These are phyloP conservation scores for Kwoniella shivajii DNA, from an alignment of 1,284 basidiomycete species.

Conservation along the genomic window DNA sequence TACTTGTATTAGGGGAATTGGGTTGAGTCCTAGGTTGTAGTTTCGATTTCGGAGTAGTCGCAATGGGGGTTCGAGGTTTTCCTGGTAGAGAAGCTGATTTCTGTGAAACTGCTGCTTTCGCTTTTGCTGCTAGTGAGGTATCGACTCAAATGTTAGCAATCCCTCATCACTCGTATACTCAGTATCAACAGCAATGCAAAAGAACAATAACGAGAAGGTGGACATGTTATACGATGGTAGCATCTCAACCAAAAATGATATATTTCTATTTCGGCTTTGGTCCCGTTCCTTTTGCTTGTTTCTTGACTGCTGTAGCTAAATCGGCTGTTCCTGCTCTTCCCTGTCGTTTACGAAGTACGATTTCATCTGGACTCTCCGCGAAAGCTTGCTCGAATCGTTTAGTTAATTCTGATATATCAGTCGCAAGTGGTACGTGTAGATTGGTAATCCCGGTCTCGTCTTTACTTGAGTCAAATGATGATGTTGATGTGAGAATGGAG, in stretches of 20 bases:
- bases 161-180: neutral
- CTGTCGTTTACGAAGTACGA: constrained; percentile 56
- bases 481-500: constrained; percentile 41
- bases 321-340: constrained; percentile 53
- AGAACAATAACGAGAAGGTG: neutral
- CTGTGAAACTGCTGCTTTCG: constrained; percentile 21
- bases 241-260: constrained; percentile 17
- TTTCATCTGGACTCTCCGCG: constrained; percentile 59
- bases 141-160: neutral
- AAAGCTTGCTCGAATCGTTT: constrained; percentile 41
- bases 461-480: neutral
- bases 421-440: constrained; percentile 38
- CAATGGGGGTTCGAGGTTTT: constrained; percentile 30
- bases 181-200: neutral
- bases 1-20: constrained; percentile 20
- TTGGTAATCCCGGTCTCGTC: constrained; percentile 22
- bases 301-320: constrained; percentile 21
- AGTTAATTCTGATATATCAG: constrained; percentile 29
- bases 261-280: constrained; percentile 14
- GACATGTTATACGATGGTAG: constrained; percentile 6
- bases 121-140: constrained; percentile 36
- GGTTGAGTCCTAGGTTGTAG: constrained; percentile 25
- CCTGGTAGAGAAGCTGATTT: constrained; percentile 45
- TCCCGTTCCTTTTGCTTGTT: constrained; percentile 16
- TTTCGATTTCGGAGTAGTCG: constrained; percentile 16